Evolutionary conservation across 768 basidiomycete genomes (phyloP), one percentile per base, ranked within the genome.

Genomic region (Gautieria morchelliformis): DNA sequence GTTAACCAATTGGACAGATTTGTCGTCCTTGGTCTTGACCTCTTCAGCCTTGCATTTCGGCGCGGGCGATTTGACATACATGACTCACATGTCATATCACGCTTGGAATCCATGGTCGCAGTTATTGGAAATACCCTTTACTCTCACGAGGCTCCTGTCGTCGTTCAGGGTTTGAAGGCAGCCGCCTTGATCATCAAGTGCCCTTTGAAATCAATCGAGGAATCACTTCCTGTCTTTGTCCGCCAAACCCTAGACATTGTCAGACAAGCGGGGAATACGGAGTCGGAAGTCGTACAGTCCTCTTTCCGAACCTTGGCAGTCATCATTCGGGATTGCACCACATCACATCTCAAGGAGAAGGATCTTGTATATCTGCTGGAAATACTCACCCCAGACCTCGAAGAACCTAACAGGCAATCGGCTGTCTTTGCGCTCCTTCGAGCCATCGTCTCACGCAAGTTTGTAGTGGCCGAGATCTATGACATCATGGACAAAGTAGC

Each of bases 381-480:
- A 65, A 76, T 98, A 44, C 74, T 98, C 39, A 70, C 82, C 0
- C 94, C 95, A 0, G 94, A 98, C 66, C 72, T 99, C 9, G 94
- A 98, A 68, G 95, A 97, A 35, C 83, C 88, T 0, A 76, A 76
- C 12, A 83, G 92, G 6, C 96, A 99, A 69, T 81, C 79, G 4
- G 78, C 91, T 9, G 87, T 90, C 8, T 98, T 99, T 68, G 74
- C 87, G 1, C 80, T 98, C 63, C 80, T 99, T 15, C 86, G 92
- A 10, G 88, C 93, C 24, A 92, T 98, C 62, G 84, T 98, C 15
- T 79, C 86, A 5, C 83, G 94, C 33, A 91, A 89, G 66, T 89
- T 98, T 61, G 84, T 98, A 33, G 90, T 95, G 0, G 91, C 91
- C 0, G 96, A 98, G 70, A 87, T 99, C 52, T 99, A 99, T 72